Base-by-base conservation (phyloP, 108 stramenopile species). In the Cyclotella atomus region DNA sequence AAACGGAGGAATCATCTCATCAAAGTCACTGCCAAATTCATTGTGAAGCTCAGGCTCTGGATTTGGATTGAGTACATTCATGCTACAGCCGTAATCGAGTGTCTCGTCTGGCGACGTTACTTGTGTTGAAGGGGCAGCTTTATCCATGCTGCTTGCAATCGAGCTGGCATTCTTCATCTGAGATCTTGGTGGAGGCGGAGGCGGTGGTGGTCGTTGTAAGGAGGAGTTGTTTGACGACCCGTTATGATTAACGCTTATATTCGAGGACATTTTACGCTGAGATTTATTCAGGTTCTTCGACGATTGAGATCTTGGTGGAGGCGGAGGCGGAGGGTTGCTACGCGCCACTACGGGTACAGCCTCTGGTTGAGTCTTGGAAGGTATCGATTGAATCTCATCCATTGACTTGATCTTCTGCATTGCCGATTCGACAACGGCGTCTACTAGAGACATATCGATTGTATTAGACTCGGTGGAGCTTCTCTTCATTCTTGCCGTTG, bases 341-440 rank as follows among this genome's bases (percentile, higher is more conserved):
- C 56, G 29, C 30, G 56, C 32, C 12, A 20, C 34, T 8, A 25
- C 0, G 1, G 57, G 29, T 24, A 20, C 21, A 12, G 60, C 17
- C 9, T 19, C 36, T 41, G 1, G 20, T 10, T 10, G 25, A 9
- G 34, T 21, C 5, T 61, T 24, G 7, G 34, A 0, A 36, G 10
- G 17, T n/a, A 17, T 4, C 16, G 9, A 4, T n/a, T 36, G 35
- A 5, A 41, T 38, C 15, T 61, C 60, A 21, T 61, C 60, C 38
- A 41, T 41, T 15, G 60, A 61, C 29, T 38, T 61, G 35, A 61
- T 61, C 60, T 61, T 61, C 8, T 61, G 60, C 5, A 61, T 23
- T 23, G 36, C 36, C 23, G 60, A 41, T 38, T 61, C 36, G 36
- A 61, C 36, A 1, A 36, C 60, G 3, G 56, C 30, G 15, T 30